Evolutionary conservation across 1,139 yeast genomes (phyloP), one percentile per base, ranked within the genome.

Genomic region (Taphrina sp.): DNA sequence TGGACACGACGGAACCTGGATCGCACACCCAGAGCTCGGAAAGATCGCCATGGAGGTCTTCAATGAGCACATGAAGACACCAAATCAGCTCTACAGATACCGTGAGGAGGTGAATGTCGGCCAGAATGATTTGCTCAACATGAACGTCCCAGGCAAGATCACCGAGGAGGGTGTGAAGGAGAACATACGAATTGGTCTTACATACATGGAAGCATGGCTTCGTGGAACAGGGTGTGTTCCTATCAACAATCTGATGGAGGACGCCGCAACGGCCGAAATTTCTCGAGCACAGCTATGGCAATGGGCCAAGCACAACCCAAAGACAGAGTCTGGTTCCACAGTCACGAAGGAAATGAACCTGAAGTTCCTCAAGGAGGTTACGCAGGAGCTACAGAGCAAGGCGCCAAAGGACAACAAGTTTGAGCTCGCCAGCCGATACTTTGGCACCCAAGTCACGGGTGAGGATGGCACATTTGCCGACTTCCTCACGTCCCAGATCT

Each of bases 201-300:
- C 83, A 28, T 84, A 85, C 72, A 82, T 83, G 72, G 92, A 83
- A 73, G 90, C 90, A 39, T 85, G 92, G 92, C 78, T 85, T 66
- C 77, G 88, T 65, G 85, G 86, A 59, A 72, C 80, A 62, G 92
- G 92, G 22, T 82, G 89, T 74, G 89, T 85, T 59, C 90, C 94
- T 64, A 83, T 85, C 71, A 83, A 84, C 75, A 82, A 78, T 70
- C 76, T 84, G 72, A 85, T 85, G 94, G 94, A 85, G 72, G 92
- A 85, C 66, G 92, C 92, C 56, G 92, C 92, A 49, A 85, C 92
- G 58, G 92, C 92, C 56, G 94, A 85, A 70, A 92, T 85, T 37
- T 83, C 90, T 31, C 81, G 94, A 70, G 79, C 87, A 37, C 89
- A 83, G 72, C 77, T 85, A 64, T 82, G 85, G 80, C 90, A 85